These are phyloP conservation scores for Gynochthodes officinalis DNA, from an alignment of 257 asterid species.

Conservation along the genomic window DNA sequence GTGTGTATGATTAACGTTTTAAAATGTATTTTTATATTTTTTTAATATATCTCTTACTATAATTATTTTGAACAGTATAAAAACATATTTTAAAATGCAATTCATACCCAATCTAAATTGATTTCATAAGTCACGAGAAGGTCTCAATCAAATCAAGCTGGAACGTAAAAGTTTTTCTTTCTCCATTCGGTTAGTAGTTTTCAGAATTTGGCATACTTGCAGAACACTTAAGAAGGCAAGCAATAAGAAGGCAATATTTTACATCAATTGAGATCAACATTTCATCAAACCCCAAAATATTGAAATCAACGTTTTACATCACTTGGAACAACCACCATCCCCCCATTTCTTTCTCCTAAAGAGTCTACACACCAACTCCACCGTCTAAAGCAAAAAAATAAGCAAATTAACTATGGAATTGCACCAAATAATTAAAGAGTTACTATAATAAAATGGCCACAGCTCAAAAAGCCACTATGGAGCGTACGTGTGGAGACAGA, in stretches of 20 bases:
- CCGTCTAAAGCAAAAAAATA: slow-evolving; percentile 25
- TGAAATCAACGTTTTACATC: slow-evolving; percentile 19
- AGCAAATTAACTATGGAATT: background rate
- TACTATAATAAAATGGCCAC: slow-evolving; percentile 11
- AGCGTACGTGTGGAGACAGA: slow-evolving; percentile 30
- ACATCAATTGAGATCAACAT: slow-evolving; percentile 29
- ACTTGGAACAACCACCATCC: slow-evolving; percentile 28
- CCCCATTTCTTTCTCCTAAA: slow-evolving; percentile 23
- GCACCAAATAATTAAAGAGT: background rate
- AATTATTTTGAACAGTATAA: too few species aligned
- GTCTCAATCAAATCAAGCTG: too few species aligned
- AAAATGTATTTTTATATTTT: too few species aligned
- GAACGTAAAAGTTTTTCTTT: background rate
- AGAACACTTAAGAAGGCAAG: background rate
- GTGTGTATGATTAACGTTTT: too few species aligned
- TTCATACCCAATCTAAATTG: too few species aligned
- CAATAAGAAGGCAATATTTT: background rate
- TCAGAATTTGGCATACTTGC: background rate
- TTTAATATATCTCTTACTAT: too few species aligned
- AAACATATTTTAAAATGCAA: too few species aligned
- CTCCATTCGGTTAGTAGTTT: background rate
- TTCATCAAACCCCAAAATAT: slow-evolving; percentile 19
- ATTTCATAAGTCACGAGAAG: too few species aligned
- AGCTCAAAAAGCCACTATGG: slow-evolving; percentile 12
- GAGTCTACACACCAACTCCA: slow-evolving; percentile 34